A percentile compares a stretch with the other conserved stretches of the same genome.
Conservation (phyloP, 495 filamentous ascomycete genomes). For the Rusavskia elegans region DNA sequence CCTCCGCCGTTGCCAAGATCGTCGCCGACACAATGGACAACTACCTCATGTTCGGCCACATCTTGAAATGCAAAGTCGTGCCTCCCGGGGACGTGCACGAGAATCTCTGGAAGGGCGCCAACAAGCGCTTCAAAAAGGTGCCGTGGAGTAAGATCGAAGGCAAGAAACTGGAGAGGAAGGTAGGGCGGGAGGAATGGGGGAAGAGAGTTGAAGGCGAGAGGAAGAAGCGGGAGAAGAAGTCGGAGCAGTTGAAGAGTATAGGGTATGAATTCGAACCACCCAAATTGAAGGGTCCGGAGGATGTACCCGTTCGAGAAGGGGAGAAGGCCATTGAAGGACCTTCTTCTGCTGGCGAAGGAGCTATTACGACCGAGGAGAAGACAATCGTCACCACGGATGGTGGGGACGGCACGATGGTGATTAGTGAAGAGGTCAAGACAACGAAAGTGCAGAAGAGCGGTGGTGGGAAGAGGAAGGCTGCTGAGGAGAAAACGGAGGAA, state of each 20-base stretch:
- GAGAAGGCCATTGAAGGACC: neutral
- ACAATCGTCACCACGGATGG: constrained; percentile 9
- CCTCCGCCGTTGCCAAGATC: constrained; percentile 63
- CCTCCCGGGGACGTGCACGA: constrained; percentile 61
- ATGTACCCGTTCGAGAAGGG: constrained; percentile 27
- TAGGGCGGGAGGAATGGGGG: constrained; percentile 59
- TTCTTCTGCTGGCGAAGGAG: neutral
- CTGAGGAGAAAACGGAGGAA: constrained; percentile 14
- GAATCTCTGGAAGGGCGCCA: constrained; percentile 72
- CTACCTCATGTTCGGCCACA: constrained; percentile 86
- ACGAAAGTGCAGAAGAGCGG: constrained; percentile 17
- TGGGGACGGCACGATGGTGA: constrained; percentile 13
- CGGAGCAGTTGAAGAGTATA: constrained; percentile 58
- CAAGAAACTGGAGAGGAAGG: constrained; percentile 49
- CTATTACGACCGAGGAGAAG: constrained; percentile 13
- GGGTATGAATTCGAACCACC: constrained; percentile 77
- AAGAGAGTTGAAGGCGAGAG: constrained; percentile 55
- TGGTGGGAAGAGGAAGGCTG: constrained; percentile 20
- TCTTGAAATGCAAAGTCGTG: constrained; percentile 71
- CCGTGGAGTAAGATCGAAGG: constrained; percentile 76
- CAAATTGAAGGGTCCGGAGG: constrained; percentile 49
- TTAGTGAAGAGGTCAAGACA: constrained; percentile 11
- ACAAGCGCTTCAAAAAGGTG: constrained; percentile 71
- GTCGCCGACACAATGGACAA: constrained; percentile 93
- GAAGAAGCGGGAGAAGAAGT: constrained; percentile 45